Conservation (phyloP, 148 eudicot species). For the Arctostaphylos glauca region DNA sequence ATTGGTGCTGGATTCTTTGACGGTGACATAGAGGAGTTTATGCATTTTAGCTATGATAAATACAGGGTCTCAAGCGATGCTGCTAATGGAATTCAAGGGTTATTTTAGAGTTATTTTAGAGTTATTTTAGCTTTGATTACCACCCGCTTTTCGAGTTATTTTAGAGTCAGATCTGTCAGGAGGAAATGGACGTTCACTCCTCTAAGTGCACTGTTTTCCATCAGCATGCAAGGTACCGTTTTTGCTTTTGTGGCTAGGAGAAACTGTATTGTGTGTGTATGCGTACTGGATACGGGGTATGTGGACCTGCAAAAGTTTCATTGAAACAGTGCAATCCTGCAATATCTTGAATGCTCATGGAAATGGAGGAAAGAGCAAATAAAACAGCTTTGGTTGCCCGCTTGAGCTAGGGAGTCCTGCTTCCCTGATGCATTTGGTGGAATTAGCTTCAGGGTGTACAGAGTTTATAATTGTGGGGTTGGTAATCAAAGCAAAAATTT, state of each 20-base stretch:
- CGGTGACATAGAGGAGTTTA: conserved; percentile 20
- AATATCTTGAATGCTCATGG: not conserved
- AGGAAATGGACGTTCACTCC: not conserved
- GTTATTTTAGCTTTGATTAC: too few relatives aligned
- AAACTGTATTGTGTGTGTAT: not conserved
- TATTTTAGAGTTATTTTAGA: too few relatives aligned
- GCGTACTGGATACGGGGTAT: not conserved
- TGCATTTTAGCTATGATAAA: conserved; percentile 22
- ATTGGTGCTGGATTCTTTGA: conserved; percentile 12
- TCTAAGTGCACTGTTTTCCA: conserved; percentile 16
- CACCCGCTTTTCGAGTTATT: too few relatives aligned
- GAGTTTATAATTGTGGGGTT: not conserved
- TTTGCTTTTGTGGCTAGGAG: conserved; percentile 32
- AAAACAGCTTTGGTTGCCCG: not conserved
- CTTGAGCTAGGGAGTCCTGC: not conserved
- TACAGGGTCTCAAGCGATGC: conserved; percentile 3
- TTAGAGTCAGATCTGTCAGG: too few relatives aligned
- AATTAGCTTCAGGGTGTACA: not conserved
- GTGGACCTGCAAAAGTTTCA: not conserved
- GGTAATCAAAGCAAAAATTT: not conserved
- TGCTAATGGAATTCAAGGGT: conserved; percentile 13
- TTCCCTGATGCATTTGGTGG: too few relatives aligned
- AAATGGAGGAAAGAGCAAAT: not conserved
- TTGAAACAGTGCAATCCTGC: not conserved
- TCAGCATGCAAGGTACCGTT: conserved; percentile 27